Conservation (phyloP, 805 yeast species). For the Myxozyma lipomycoides region DNA sequence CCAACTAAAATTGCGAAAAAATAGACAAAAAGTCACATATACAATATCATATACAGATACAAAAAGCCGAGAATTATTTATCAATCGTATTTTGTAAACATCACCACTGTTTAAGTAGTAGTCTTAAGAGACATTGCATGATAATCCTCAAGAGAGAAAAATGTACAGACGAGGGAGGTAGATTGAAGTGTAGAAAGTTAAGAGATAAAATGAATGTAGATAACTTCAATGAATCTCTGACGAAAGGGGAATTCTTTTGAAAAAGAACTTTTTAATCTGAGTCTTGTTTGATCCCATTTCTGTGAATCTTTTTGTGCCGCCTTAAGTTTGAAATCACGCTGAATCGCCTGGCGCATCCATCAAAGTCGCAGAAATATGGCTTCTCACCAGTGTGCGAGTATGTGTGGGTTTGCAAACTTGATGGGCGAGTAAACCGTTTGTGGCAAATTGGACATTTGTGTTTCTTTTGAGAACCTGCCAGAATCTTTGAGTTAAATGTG, state of each 20-base stretch:
- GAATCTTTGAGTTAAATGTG: constrained; percentile 23
- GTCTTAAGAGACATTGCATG: no score
- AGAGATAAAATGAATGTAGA: no score
- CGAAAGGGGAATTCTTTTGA: no score
- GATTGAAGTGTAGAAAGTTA: no score
- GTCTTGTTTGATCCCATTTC: background rate
- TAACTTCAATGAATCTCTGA: no score
- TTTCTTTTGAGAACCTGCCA: constrained; percentile 28
- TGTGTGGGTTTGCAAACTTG: constrained; percentile 73
- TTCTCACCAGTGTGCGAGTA: constrained; percentile 78
- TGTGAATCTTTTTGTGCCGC: constrained; percentile 68
- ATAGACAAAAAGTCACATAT: background rate
- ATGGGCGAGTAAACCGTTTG: constrained; percentile 77
- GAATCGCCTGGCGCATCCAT: constrained; percentile 62
- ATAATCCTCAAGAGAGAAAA: no score
- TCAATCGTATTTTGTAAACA: no score
- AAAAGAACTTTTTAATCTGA: background rate
- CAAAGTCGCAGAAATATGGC: constrained; percentile 61
- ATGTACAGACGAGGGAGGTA: no score
- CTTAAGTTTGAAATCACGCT: constrained; percentile 77
- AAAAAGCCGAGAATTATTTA: no score
- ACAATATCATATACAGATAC: background rate
- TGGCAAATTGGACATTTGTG: constrained; percentile 51
- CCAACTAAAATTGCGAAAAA: background rate
- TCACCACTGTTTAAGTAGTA: no score